Conservation (phyloP, 163 green algal genomes). For the Scenedesmus sp. region DNA sequence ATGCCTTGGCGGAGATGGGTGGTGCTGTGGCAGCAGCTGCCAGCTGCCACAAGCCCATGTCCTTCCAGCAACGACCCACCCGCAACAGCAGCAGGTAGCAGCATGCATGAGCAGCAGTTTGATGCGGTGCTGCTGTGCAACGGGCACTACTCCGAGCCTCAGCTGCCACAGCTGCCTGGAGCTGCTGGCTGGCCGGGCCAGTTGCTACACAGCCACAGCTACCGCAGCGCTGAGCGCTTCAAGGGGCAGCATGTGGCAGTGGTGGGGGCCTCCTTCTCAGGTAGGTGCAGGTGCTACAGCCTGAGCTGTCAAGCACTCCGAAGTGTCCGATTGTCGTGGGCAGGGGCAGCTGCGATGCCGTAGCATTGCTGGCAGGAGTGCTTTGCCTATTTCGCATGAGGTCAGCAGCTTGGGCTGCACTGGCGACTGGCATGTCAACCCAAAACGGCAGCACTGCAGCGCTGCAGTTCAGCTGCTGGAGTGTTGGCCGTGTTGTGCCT, state of each 20-base stretch:
- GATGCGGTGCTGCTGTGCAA: slow-evolving; percentile 39
- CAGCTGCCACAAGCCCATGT: not conserved
- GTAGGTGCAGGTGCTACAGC: not conserved
- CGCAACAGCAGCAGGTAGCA: not conserved
- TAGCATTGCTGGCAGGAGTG: not conserved
- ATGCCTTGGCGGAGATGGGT: not conserved
- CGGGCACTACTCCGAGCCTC: slow-evolving; percentile 22
- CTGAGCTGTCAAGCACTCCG: not conserved
- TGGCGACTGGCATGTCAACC: too few species aligned
- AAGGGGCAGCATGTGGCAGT: slow-evolving; percentile 53
- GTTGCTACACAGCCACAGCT: slow-evolving; percentile 42
- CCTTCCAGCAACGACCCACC: not conserved
- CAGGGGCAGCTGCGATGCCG: too few species aligned
- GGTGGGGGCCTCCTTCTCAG: slow-evolving; percentile 54
- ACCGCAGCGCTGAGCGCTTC: slow-evolving; percentile 44
- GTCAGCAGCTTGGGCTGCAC: too few species aligned
- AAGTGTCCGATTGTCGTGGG: too few species aligned
- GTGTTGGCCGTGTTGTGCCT: too few species aligned
- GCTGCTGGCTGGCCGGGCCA: not conserved
- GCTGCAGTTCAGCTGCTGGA: too few species aligned
- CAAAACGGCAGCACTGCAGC: too few species aligned
- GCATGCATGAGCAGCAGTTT: not conserved
- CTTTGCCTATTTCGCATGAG: too few species aligned
- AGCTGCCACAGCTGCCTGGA: slow-evolving; percentile 6
- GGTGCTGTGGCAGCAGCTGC: not conserved